Percentiles rank a stretch among this genome's conserved stretches.
These are phyloP conservation scores for Aphanomyces invadans DNA, from an alignment of 352 stramenopile genomes.

Conservation along the genomic window DNA sequence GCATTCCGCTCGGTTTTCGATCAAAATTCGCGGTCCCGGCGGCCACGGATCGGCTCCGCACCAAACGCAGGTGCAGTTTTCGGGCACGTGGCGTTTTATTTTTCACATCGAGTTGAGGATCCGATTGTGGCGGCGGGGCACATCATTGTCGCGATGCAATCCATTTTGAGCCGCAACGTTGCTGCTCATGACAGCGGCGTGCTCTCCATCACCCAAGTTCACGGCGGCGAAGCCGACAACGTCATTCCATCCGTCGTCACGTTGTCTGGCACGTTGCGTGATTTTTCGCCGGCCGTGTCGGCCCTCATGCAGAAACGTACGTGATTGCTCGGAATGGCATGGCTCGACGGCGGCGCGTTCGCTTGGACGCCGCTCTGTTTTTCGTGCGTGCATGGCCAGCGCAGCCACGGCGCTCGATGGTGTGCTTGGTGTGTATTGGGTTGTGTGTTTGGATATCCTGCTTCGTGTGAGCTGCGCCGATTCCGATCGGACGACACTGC, in stretches of 20 bases:
- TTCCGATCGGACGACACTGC: too few relatives aligned
- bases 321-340: too few relatives aligned
- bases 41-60: conserved; percentile 93
- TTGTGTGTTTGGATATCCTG: too few relatives aligned
- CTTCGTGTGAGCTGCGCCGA: too few relatives aligned
- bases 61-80: conserved; percentile 27
- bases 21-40: conserved; percentile 86
- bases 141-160: conserved; percentile 89
- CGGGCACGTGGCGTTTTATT: background rate
- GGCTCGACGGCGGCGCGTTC: too few relatives aligned
- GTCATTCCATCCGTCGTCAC: conserved; percentile 85
- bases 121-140: conserved; percentile 38
- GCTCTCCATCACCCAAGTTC: conserved; percentile 87
- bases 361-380: too few relatives aligned
- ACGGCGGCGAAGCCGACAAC: conserved; percentile 90
- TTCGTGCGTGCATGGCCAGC: too few relatives aligned
- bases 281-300: conserved; percentile 84
- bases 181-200: conserved; percentile 89
- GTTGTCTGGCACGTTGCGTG: conserved; percentile 88
- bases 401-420: too few relatives aligned
- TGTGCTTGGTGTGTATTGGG: too few relatives aligned
- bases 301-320: conserved; percentile 65
- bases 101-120: background rate
- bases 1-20: conserved; percentile 87
- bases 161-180: conserved; percentile 84